Percentiles rank a stretch among this genome's conserved stretches.
These are phyloP conservation scores for Euphorbia celastroides DNA, from an alignment of 441 rosid genomes.

Conservation along the genomic window DNA sequence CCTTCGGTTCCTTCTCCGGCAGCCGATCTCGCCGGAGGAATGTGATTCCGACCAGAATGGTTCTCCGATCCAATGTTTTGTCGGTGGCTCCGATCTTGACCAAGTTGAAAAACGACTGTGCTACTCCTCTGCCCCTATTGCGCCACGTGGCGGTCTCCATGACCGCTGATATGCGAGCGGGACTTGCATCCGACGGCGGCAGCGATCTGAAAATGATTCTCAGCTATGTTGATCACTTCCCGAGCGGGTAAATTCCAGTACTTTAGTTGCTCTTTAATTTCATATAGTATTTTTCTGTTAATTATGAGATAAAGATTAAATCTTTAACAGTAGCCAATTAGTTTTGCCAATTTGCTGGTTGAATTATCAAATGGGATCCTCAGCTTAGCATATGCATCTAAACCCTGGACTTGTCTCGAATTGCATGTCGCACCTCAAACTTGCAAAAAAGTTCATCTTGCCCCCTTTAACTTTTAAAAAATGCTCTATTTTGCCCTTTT, in stretches of 20 bases:
- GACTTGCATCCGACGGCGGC: constrained; percentile 61
- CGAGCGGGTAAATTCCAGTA: constrained; percentile 54
- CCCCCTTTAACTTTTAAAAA: too few relatives aligned
- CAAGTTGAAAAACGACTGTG: constrained; percentile 56
- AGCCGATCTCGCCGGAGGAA: constrained; percentile 21
- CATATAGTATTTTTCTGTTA: neutral
- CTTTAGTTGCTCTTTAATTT: neutral
- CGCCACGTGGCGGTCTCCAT: constrained; percentile 68
- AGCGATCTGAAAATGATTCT: constrained; percentile 81
- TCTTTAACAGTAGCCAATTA: too few relatives aligned
- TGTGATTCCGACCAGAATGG: constrained; percentile 26
- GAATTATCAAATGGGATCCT: too few relatives aligned
- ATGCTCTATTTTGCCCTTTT: too few relatives aligned
- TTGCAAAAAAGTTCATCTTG: too few relatives aligned
- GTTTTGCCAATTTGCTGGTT: too few relatives aligned
- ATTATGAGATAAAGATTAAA: too few relatives aligned
- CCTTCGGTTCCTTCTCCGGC: constrained; percentile 30
- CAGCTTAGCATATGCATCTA: too few relatives aligned
- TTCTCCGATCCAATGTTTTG: constrained; percentile 42
- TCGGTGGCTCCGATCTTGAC: constrained; percentile 52
- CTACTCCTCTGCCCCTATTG: constrained; percentile 54
- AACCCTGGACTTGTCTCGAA: too few relatives aligned
- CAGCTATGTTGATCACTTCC: constrained; percentile 68
- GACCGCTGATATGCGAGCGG: constrained; percentile 66
- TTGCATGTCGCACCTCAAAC: too few relatives aligned